phyloP scores from a whole-genome alignment of 2,329 filamentous ascomycete genomes.

The Fusarium caatingaense region DNA sequence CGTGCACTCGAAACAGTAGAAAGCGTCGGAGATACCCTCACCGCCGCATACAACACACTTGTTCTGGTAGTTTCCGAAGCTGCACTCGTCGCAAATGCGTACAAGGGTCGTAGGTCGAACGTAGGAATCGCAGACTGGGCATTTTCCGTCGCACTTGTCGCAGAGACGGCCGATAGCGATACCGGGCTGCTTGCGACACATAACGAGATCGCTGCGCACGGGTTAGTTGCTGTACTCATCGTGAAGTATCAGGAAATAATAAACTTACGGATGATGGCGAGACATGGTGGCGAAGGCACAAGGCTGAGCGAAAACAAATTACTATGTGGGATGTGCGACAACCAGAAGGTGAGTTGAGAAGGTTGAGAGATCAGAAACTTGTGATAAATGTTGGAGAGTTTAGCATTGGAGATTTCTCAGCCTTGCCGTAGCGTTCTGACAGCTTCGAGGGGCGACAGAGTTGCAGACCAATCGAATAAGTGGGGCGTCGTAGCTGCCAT shows the following conservation, averaged over 20 bases:
- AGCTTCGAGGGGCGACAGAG: constrained; percentile 36
- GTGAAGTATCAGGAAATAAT: neutral
- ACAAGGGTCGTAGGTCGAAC: constrained; percentile 97
- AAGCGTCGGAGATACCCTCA: constrained; percentile 97
- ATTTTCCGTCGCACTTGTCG: constrained; percentile 99
- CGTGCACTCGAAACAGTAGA: constrained; percentile 99
- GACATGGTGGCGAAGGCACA: constrained; percentile 71
- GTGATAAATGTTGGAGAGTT: constrained; percentile 33
- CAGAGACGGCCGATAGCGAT: constrained; percentile 98
- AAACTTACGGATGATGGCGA: constrained; percentile 87
- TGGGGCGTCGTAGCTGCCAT: constrained; percentile 33
- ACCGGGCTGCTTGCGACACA: constrained; percentile 98
- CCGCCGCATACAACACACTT: constrained; percentile 99
- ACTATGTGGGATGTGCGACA: neutral
- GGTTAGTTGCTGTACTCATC: constrained; percentile 42
- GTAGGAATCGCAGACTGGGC: constrained; percentile 98
- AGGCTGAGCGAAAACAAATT: constrained; percentile 1
- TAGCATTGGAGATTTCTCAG: constrained; percentile 56
- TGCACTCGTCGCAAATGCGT: constrained; percentile 99
- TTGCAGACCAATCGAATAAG: constrained; percentile 40
- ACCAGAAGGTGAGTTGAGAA: constrained; percentile 10
- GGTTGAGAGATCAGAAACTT: constrained; percentile 8
- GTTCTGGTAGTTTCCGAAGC: constrained; percentile 99
- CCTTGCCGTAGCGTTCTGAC: constrained; percentile 53
- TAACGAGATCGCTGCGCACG: constrained; percentile 83